Percentiles rank a stretch among this genome's conserved stretches.
These are phyloP conservation scores for Mallotus nudiflorus DNA, from an alignment of 345 rosid genomes.

Conservation along the genomic window DNA sequence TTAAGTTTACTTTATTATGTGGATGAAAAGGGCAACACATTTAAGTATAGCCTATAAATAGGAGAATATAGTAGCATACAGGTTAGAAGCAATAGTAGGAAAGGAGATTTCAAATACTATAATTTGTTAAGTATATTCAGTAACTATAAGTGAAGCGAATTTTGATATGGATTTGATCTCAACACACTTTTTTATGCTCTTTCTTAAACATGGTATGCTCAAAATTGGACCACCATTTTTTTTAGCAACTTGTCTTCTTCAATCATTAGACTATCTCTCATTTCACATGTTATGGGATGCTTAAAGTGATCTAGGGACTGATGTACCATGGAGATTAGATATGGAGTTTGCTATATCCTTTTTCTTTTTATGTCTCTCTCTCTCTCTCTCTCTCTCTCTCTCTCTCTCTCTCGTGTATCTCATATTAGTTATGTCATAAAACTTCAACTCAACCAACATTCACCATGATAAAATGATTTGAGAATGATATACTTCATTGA, in stretches of 20 bases:
- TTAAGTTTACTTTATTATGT: constrained; percentile 21
- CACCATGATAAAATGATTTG: constrained; percentile 4
- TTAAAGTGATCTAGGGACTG: constrained; percentile 11
- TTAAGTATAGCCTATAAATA: constrained; percentile 31
- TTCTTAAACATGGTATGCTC: background rate
- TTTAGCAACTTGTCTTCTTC: constrained; percentile 27
- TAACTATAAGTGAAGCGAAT: constrained; percentile 6
- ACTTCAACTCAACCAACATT: constrained; percentile 5
- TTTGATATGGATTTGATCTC: background rate
- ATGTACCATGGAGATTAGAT: background rate
- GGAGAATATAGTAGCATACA: background rate
- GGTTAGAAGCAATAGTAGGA: background rate
- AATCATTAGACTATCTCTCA: constrained; percentile 31
- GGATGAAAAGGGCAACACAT: constrained; percentile 46
- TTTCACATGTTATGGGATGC: constrained; percentile 26
- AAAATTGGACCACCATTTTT: constrained; percentile 29
- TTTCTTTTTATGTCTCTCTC: too few relatives aligned
- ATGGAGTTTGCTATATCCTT: background rate
- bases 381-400: background rate
- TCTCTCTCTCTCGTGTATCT: background rate
- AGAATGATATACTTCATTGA: background rate
- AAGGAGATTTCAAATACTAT: background rate
- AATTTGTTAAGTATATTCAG: too few relatives aligned
- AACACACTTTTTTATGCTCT: background rate
- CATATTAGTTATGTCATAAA: background rate